These are phyloP conservation scores for Botrytis aclada DNA, from an alignment of 2,329 filamentous ascomycete species.

Conservation along the genomic window DNA sequence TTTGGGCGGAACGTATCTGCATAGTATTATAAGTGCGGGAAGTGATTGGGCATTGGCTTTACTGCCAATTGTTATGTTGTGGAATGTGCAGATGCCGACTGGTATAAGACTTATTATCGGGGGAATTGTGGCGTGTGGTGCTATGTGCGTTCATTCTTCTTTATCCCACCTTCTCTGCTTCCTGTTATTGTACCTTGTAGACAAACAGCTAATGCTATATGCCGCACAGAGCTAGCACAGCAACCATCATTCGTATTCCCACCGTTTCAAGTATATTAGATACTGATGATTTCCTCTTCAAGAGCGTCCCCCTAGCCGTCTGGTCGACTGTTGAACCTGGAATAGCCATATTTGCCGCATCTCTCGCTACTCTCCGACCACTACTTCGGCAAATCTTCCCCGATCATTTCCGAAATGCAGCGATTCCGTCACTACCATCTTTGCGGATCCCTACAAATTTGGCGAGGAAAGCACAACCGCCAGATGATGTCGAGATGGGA, in stretches of 20 bases:
- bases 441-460: not conserved
- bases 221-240: not conserved
- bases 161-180: too few species aligned
- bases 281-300: not conserved
- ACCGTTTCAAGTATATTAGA: not conserved
- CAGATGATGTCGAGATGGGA: not conserved
- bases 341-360: constrained; percentile 1
- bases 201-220: not conserved
- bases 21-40: not conserved
- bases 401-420: not conserved
- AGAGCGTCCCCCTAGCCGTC: not conserved
- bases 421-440: not conserved
- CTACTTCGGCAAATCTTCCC: not conserved
- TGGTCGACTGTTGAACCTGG: not conserved
- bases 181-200: not conserved
- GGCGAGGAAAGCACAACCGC: not conserved
- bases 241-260: not conserved
- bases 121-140: not conserved
- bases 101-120: not conserved
- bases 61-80: not conserved
- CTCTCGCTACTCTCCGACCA: constrained; percentile 1
- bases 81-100: not conserved
- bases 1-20: not conserved
- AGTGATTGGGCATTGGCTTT: not conserved
- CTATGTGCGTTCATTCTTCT: not conserved